These are phyloP conservation scores for Fusarium musae DNA, from an alignment of 2,329 filamentous ascomycete species.

Conservation along the genomic window DNA sequence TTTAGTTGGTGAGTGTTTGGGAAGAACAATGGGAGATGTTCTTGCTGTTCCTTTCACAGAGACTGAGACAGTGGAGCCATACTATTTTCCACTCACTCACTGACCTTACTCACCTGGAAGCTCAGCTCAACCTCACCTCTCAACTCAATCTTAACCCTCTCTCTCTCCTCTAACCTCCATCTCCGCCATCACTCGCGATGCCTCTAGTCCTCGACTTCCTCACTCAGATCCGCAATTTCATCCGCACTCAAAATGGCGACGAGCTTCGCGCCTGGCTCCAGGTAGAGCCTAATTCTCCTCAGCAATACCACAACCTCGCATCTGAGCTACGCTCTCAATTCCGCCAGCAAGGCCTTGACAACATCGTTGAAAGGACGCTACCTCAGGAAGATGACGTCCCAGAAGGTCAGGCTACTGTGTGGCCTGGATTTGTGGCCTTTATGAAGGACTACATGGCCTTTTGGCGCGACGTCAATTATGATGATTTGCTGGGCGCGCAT, in stretches of 20 bases:
- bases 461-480: conserved; percentile 81
- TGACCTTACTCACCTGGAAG: neutral
- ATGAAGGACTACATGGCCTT: conserved; percentile 84
- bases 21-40: neutral
- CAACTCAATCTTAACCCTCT: neutral
- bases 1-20: neutral
- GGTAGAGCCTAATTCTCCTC: conserved; percentile 76
- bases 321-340: conserved; percentile 72
- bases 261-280: conserved; percentile 76
- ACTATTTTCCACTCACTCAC: conserved; percentile 18
- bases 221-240: conserved; percentile 64
- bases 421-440: conserved; percentile 82
- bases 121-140: conserved; percentile 12
- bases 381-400: conserved; percentile 72
- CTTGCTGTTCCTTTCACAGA: neutral
- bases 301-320: conserved; percentile 75
- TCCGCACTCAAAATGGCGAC: conserved; percentile 71
- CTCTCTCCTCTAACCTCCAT: neutral
- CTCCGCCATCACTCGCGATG: conserved; percentile 54
- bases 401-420: conserved; percentile 73
- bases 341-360: conserved; percentile 64
- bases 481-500: conserved; percentile 80
- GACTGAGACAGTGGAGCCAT: conserved; percentile 33
- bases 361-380: conserved; percentile 71
- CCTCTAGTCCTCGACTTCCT: conserved; percentile 76